Percentiles rank a stretch among this genome's conserved stretches.
These are phyloP conservation scores for Penicillium sp. DNA, from an alignment of 2,329 filamentous ascomycete species.

Conservation along the genomic window DNA sequence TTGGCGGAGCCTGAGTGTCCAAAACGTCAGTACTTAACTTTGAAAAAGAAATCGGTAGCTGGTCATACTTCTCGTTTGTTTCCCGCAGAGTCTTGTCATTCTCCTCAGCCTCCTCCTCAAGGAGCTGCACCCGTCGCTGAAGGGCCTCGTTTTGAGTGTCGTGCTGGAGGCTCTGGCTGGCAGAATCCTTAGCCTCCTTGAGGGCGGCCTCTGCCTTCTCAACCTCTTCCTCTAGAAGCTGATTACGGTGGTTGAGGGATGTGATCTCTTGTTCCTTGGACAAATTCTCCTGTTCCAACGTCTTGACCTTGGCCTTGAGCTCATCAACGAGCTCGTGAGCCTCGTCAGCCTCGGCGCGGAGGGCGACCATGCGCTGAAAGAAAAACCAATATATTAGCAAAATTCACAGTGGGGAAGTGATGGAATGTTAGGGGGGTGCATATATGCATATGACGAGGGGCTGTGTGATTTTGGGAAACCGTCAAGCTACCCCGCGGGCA, in stretches of 20 bases:
- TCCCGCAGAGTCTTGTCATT: conserved; percentile 95
- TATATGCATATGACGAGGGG: conserved; percentile 18
- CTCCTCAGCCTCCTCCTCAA: conserved; percentile 97
- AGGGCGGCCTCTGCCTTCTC: conserved; percentile 85
- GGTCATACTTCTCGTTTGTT: conserved; percentile 93
- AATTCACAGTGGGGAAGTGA: conserved; percentile 8
- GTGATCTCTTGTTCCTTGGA: conserved; percentile 98
- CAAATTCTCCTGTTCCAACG: conserved; percentile 89
- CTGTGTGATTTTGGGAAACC: conserved; percentile 24
- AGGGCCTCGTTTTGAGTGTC: conserved; percentile 89
- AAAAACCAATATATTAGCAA: conserved; percentile 14
- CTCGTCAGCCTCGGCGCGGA: conserved; percentile 91
- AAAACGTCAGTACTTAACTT: conserved; percentile 14
- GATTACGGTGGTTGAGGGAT: conserved; percentile 93
- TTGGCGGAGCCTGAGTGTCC: conserved; percentile 76
- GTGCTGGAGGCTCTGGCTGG: conserved; percentile 76
- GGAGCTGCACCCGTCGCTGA: conserved; percentile 85
- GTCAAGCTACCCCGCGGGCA: conserved; percentile 42
- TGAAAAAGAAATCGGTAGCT: background rate
- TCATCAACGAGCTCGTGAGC: conserved; percentile 79
- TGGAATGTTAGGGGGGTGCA: conserved; percentile 16
- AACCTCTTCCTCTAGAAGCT: conserved; percentile 81
- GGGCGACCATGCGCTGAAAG: conserved; percentile 88
- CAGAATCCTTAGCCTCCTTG: conserved; percentile 83
- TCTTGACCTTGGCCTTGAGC: conserved; percentile 81